These are phyloP conservation scores for Lathyrus aphaca DNA, from an alignment of 306 rosid genomes.

Conservation along the genomic window DNA sequence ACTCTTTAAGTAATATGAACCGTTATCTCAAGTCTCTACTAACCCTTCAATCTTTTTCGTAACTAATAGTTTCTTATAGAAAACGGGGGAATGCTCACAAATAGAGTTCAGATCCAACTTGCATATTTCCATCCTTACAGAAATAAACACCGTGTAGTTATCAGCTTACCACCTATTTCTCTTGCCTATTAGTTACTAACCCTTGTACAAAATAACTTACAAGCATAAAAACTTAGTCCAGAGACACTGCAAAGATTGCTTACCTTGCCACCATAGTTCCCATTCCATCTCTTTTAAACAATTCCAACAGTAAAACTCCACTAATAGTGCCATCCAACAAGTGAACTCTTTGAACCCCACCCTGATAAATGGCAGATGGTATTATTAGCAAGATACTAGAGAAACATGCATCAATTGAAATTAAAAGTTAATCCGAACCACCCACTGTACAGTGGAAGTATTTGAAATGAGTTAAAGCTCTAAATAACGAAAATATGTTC, in stretches of 20 bases:
- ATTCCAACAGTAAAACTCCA: slow-evolving; percentile 90
- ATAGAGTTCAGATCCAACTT: slow-evolving; percentile 34
- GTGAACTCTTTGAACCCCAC: slow-evolving; percentile 99
- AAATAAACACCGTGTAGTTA: background rate
- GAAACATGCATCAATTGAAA: slow-evolving; percentile 42
- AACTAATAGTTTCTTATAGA: slow-evolving; percentile 2
- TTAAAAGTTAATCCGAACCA: slow-evolving; percentile 33
- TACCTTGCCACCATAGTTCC: slow-evolving; percentile 99
- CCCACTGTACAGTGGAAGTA: slow-evolving; percentile 12
- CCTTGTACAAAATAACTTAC: slow-evolving; percentile 15
- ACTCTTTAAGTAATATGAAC: slow-evolving; percentile 17
- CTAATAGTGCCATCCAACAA: slow-evolving; percentile 90
- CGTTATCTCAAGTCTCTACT: slow-evolving; percentile 16
- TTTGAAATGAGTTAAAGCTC: slow-evolving; percentile 18
- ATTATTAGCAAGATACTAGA: slow-evolving; percentile 42
- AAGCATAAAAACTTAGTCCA: slow-evolving; percentile 32
- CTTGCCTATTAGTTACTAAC: slow-evolving; percentile 23
- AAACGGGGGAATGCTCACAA: slow-evolving; percentile 12
- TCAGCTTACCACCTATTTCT: slow-evolving; percentile 9
- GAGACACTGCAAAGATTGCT: slow-evolving; percentile 36
- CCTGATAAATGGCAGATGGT: slow-evolving; percentile 63
- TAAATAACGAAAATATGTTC: slow-evolving; percentile 2
- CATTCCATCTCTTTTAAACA: slow-evolving; percentile 97
- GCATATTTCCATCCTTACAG: slow-evolving; percentile 9
- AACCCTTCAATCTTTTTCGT: slow-evolving; percentile 10